Conservation (phyloP, 164 flowering plant species). For the Vitis cinerea region DNA sequence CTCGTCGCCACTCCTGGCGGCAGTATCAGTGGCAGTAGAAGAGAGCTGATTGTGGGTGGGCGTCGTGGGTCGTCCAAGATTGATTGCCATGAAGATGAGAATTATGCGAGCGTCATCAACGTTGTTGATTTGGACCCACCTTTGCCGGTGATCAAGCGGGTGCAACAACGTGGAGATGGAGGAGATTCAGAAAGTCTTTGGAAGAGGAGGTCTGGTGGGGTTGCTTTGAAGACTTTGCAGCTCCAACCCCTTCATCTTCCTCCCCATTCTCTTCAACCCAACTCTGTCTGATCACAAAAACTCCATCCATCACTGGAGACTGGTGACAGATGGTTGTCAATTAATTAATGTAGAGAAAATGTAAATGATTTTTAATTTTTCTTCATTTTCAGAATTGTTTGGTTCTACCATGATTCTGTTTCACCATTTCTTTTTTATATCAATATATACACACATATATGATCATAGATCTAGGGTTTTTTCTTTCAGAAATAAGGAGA, state of each 20-base stretch:
- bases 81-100: neutral
- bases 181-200: slow-evolving; percentile 35
- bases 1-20: slow-evolving; percentile 17
- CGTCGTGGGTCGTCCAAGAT: slow-evolving; percentile 1
- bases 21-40: slow-evolving; percentile 7
- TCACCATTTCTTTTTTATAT: too few relatives aligned
- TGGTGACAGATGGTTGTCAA: too few relatives aligned
- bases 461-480: too few relatives aligned
- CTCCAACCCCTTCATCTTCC: slow-evolving; percentile 35
- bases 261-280: slow-evolving; percentile 12
- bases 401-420: too few relatives aligned
- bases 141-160: slow-evolving; percentile 54
- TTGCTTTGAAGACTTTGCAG: slow-evolving; percentile 33
- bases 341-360: too few relatives aligned
- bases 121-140: slow-evolving; percentile 69
- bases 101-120: slow-evolving; percentile 9
- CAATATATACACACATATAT: too few relatives aligned
- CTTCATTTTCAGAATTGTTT: too few relatives aligned
- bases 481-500: too few relatives aligned
- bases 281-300: slow-evolving; percentile 24
- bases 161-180: slow-evolving; percentile 8
- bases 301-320: too few relatives aligned
- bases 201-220: slow-evolving; percentile 62
- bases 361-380: too few relatives aligned
- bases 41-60: slow-evolving; percentile 8